Evolutionary conservation across 108 stramenopile genomes (phyloP).

Genomic region (Fragilariopsis cylindrus): DNA sequence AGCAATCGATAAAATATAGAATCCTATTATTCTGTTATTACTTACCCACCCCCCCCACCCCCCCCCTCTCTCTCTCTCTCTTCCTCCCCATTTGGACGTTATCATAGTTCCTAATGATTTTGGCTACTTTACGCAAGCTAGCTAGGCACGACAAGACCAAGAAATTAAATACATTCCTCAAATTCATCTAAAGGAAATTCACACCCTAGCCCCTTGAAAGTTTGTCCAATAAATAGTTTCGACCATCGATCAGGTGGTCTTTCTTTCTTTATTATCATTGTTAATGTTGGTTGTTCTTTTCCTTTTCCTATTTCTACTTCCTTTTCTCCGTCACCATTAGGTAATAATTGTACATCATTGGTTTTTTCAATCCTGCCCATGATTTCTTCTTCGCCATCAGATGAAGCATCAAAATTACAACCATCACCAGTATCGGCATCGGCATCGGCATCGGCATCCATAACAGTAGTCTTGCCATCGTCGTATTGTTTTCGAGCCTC

Average conservation of each 20-base stretch:
- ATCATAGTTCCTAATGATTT: too few species aligned
- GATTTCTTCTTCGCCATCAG: neutral
- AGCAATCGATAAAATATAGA: too few species aligned
- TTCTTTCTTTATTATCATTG: neutral
- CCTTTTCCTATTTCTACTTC: neutral
- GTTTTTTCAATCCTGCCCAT: neutral
- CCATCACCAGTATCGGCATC: neutral
- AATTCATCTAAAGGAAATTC: constrained; percentile 17
- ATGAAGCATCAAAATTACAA: too few species aligned
- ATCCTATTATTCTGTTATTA: too few species aligned
- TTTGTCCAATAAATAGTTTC: constrained; percentile 11
- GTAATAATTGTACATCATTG: neutral
- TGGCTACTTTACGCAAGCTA: too few species aligned
- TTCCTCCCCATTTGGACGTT: too few species aligned
- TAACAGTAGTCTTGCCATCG: neutral
- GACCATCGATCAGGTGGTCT: constrained; percentile 12
- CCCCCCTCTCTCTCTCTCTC: too few species aligned
- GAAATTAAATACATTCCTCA: neutral
- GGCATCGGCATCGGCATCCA: neutral
- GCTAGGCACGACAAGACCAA: too few species aligned
- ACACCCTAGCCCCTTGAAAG: neutral
- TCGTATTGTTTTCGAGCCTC: neutral
- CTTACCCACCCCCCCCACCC: too few species aligned
- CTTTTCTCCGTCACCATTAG: neutral
- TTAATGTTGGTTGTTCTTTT: neutral